phyloP scores from a whole-genome alignment of 345 rosid species.

The Raphanus raphanistrum region DNA sequence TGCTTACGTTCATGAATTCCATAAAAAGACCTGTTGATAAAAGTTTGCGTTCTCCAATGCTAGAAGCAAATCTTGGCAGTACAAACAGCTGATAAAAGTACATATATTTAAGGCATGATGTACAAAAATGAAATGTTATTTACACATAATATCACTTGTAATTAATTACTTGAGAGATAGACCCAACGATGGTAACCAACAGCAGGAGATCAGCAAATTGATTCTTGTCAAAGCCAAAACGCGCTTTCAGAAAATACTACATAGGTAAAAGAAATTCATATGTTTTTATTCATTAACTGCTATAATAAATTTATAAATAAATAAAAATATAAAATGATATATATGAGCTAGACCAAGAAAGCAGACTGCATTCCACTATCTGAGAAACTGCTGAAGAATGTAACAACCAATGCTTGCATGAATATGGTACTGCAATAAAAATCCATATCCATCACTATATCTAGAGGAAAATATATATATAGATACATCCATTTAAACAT shows the following conservation, averaged over 20 bases:
- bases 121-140: not conserved
- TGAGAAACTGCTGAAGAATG: conserved; percentile 71
- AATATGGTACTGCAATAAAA: conserved; percentile 58
- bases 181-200: conserved; percentile 50
- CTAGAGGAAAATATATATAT: not conserved
- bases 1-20: conserved; percentile 41
- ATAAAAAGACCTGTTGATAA: conserved; percentile 73
- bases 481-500: not conserved
- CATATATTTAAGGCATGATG: not conserved
- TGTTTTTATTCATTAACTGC: not conserved
- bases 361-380: conserved; percentile 69
- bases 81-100: conserved; percentile 57
- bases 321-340: not conserved
- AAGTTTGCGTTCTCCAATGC: conserved; percentile 60
- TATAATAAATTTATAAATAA: not conserved
- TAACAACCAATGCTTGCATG: conserved; percentile 66
- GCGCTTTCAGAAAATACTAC: conserved; percentile 91
- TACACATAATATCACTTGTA: not conserved
- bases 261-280: not conserved
- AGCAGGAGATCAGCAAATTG: conserved; percentile 79
- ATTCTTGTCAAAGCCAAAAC: conserved; percentile 73
- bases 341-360: conserved; percentile 45
- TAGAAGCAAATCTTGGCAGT: conserved; percentile 61
- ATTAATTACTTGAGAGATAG: conserved; percentile 61
- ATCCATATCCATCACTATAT: not conserved